These are phyloP conservation scores for Boechera stricta DNA, from an alignment of 345 rosid species.

Conservation along the genomic window DNA sequence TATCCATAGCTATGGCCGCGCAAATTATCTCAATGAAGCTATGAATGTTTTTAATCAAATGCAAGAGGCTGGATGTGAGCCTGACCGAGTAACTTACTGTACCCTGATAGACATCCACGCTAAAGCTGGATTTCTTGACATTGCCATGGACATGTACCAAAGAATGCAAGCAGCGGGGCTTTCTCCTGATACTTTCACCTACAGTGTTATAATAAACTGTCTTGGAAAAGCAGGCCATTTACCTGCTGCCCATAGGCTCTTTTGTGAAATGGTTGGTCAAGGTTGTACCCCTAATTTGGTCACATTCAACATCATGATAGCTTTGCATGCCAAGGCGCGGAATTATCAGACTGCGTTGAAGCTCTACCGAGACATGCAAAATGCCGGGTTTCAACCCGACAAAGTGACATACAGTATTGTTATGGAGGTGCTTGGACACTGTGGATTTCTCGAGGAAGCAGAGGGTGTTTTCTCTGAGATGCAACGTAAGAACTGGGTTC, in stretches of 20 bases:
- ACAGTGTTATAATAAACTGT: constrained; percentile 94
- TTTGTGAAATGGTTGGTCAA: constrained; percentile 85
- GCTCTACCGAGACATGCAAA: constrained; percentile 84
- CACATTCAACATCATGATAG: constrained; percentile 91
- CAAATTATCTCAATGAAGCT: constrained; percentile 88
- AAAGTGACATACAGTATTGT: constrained; percentile 94
- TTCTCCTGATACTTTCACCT: constrained; percentile 96
- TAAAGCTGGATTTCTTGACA: constrained; percentile 92
- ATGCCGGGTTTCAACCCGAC: constrained; percentile 87
- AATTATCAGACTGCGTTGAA: constrained; percentile 79
- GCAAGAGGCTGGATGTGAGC: constrained; percentile 83
- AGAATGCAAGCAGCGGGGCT: constrained; percentile 90
- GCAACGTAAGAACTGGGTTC: constrained; percentile 86
- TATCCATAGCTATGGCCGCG: constrained; percentile 95
- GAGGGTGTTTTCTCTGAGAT: constrained; percentile 85
- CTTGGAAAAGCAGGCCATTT: constrained; percentile 97
- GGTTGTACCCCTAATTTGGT: constrained; percentile 93
- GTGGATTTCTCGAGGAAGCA: constrained; percentile 91
- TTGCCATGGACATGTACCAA: constrained; percentile 86
- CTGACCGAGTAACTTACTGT: constrained; percentile 96
- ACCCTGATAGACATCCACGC: constrained; percentile 97
- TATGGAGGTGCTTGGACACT: constrained; percentile 98
- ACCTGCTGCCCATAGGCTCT: constrained; percentile 78
- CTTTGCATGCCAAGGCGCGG: constrained; percentile 91
- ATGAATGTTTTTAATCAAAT: constrained; percentile 72